Evolutionary conservation across 2,329 filamentous ascomycete genomes (phyloP).

Genomic region (Fusarium concolor): DNA sequence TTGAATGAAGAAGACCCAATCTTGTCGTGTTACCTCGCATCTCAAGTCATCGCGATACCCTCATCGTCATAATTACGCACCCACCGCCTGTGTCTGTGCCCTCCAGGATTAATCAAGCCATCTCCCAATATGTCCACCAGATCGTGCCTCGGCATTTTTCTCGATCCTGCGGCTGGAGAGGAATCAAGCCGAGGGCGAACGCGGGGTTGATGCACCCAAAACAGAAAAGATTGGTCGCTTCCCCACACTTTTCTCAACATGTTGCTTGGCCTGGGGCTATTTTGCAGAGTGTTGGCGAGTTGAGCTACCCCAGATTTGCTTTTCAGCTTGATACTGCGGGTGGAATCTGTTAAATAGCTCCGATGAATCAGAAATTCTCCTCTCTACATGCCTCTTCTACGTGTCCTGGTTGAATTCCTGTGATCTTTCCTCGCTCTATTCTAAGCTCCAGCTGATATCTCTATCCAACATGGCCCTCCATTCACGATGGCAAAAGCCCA

Average conservation of each 20-base stretch:
- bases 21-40: background rate
- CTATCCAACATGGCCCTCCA: constrained; percentile 55
- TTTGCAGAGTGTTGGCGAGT: background rate
- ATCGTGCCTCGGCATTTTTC: constrained; percentile 25
- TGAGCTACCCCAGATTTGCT: constrained; percentile 21
- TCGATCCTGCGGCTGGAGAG: background rate
- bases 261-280: background rate
- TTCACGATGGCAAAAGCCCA: constrained; percentile 58
- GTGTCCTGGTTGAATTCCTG: background rate
- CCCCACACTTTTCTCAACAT: constrained; percentile 14
- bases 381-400: background rate
- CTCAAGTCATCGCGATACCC: background rate
- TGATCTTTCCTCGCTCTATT: background rate
- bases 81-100: too few species aligned
- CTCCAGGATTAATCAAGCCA: background rate
- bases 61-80: background rate
- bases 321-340: background rate
- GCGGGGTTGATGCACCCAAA: constrained; percentile 31
- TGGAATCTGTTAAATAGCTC: constrained; percentile 17
- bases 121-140: constrained; percentile 1
- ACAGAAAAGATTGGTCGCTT: constrained; percentile 24
- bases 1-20: background rate
- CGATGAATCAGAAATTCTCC: background rate
- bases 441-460: background rate
- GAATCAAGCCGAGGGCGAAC: constrained; percentile 20